Evolutionary conservation across 768 basidiomycete species (phyloP).

Genomic region (Termitomyces sp.): DNA sequence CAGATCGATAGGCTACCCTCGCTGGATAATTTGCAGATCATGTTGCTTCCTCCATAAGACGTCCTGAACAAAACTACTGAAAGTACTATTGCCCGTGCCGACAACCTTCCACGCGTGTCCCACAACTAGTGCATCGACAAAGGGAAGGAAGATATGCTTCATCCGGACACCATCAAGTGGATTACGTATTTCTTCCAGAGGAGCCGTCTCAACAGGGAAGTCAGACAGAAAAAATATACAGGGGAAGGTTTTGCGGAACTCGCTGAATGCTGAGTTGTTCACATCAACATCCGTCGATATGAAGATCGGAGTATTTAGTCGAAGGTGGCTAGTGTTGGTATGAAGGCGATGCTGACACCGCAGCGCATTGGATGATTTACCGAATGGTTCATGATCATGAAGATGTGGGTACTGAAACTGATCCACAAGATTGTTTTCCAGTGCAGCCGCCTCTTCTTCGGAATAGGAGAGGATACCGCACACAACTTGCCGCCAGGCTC

Average conservation of each 20-base stretch:
- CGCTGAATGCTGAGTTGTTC: constrained; percentile 35
- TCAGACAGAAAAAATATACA: constrained; percentile 56
- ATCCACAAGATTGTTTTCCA: constrained; percentile 19
- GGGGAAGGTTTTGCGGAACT: constrained; percentile 52
- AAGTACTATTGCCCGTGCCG: constrained; percentile 73
- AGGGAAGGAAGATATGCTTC: constrained; percentile 45
- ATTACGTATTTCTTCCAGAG: constrained; percentile 33
- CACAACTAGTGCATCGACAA: constrained; percentile 69
- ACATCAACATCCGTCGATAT: constrained; percentile 54
- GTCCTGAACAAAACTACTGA: constrained; percentile 63
- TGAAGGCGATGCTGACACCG: constrained; percentile 38
- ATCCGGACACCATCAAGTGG: constrained; percentile 44
- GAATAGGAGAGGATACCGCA: constrained; percentile 39
- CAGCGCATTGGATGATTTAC: not conserved
- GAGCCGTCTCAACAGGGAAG: constrained; percentile 29
- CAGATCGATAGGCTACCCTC: constrained; percentile 28
- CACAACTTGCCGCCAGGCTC: constrained; percentile 56
- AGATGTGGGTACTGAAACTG: not conserved
- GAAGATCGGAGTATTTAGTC: constrained; percentile 56
- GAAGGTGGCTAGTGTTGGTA: constrained; percentile 18
- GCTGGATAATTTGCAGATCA: constrained; percentile 41
- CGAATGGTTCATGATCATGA: not conserved
- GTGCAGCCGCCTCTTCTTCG: constrained; percentile 24
- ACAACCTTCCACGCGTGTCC: constrained; percentile 52
- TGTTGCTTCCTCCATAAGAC: constrained; percentile 63